Conservation (phyloP, 345 rosid genomes). For the Psidium guajava region DNA sequence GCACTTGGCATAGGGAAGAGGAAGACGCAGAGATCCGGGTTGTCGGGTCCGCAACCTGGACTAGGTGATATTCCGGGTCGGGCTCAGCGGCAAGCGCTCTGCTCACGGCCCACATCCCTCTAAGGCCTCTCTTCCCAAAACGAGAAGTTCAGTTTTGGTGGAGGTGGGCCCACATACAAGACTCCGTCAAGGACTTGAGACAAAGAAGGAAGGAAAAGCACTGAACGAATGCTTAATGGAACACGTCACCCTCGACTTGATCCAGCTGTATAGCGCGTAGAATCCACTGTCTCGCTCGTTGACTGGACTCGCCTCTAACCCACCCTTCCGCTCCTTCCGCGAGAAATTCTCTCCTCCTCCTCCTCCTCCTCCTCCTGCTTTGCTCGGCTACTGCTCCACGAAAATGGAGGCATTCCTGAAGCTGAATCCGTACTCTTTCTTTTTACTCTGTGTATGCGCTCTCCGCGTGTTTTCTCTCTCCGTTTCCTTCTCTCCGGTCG, state of each 20-base stretch:
- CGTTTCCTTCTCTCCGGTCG: slow-evolving; percentile 10
- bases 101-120: background rate
- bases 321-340: background rate
- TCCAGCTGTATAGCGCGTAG: background rate
- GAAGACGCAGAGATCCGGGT: background rate
- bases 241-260: background rate
- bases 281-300: background rate
- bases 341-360: background rate
- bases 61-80: background rate
- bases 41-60: background rate
- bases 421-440: background rate
- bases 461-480: slow-evolving; percentile 11
- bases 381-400: background rate
- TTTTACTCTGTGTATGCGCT: background rate
- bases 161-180: background rate
- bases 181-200: background rate
- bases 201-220: too few species aligned
- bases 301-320: background rate
- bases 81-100: background rate
- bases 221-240: background rate
- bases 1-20: background rate
- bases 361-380: background rate
- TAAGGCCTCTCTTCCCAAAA: background rate
- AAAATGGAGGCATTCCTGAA: background rate
- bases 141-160: background rate